Evolutionary conservation across 140 eudicot genomes (phyloP).

Genomic region (Cichorium intybus): DNA sequence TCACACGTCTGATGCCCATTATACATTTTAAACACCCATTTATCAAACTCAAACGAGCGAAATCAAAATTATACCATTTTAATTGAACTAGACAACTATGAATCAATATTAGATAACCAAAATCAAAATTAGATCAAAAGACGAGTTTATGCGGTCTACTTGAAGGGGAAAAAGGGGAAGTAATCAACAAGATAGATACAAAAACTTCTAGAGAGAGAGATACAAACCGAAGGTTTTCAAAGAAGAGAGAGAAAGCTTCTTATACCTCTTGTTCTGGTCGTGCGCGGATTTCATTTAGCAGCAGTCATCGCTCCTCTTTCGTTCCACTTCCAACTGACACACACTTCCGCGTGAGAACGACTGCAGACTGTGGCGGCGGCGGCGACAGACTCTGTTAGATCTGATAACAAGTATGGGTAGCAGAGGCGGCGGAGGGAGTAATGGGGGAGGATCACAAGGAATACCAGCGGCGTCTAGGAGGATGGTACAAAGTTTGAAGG

Average conservation of each 20-base stretch:
- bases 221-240: slow-evolving; percentile 13
- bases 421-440: slow-evolving; percentile 39
- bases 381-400: slow-evolving; percentile 11
- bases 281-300: slow-evolving; percentile 19
- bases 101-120: neutral
- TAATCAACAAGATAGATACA: slow-evolving; percentile 15
- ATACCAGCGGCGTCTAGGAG: slow-evolving; percentile 64
- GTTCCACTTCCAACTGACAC: slow-evolving; percentile 24
- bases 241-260: slow-evolving; percentile 28
- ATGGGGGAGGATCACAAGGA: slow-evolving; percentile 36
- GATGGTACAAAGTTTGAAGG: slow-evolving; percentile 80
- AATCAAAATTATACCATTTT: too few species aligned
- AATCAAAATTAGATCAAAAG: neutral
- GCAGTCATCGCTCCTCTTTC: slow-evolving; percentile 5
- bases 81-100: too few species aligned
- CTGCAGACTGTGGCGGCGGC: slow-evolving; percentile 7
- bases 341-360: neutral
- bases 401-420: slow-evolving; percentile 31
- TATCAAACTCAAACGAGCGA: too few species aligned
- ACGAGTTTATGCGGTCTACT: neutral
- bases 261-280: slow-evolving; percentile 14
- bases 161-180: neutral
- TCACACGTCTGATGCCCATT: too few species aligned
- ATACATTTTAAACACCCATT: too few species aligned
- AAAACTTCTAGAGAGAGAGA: slow-evolving; percentile 5